Conservation (phyloP, 108 stramenopile species). For the Cyclotella choctawhatcheeana region DNA sequence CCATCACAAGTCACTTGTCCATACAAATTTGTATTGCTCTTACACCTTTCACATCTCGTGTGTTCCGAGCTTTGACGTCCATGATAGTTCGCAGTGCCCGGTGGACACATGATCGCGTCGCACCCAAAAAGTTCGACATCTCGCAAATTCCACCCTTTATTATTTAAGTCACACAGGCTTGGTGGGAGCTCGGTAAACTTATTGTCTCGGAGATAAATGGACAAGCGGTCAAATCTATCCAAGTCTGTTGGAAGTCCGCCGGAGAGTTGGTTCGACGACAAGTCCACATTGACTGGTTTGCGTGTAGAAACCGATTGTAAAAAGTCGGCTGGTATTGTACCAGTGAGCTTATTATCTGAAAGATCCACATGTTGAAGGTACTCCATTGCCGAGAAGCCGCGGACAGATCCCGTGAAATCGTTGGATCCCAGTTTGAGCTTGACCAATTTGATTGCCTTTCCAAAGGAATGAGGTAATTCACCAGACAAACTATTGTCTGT, state of each 20-base stretch:
- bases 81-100: constrained; percentile 54
- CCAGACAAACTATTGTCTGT: constrained; percentile 61
- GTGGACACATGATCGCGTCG: constrained; percentile 78
- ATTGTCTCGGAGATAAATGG: constrained; percentile 76
- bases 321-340: constrained; percentile 49
- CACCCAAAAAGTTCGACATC: constrained; percentile 73
- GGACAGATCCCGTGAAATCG: constrained; percentile 37
- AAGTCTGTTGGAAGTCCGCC: constrained; percentile 58
- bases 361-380: constrained; percentile 42
- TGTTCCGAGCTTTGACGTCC: constrained; percentile 37
- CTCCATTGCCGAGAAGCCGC: constrained; percentile 34
- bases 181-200: constrained; percentile 51
- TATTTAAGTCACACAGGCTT: constrained; percentile 62
- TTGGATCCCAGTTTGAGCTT: constrained; percentile 52
- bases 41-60: constrained; percentile 37
- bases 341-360: constrained; percentile 51
- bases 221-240: constrained; percentile 61
- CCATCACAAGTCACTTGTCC: constrained; percentile 50
- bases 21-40: constrained; percentile 36
- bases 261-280: constrained; percentile 55
- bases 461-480: constrained; percentile 36
- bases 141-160: constrained; percentile 61
- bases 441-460: constrained; percentile 24
- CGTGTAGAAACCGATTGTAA: constrained; percentile 30
- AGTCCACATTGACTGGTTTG: constrained; percentile 49